Evolutionary conservation across 2,329 filamentous ascomycete genomes (phyloP).

Genomic region (Pestalotiopsis sp.): DNA sequence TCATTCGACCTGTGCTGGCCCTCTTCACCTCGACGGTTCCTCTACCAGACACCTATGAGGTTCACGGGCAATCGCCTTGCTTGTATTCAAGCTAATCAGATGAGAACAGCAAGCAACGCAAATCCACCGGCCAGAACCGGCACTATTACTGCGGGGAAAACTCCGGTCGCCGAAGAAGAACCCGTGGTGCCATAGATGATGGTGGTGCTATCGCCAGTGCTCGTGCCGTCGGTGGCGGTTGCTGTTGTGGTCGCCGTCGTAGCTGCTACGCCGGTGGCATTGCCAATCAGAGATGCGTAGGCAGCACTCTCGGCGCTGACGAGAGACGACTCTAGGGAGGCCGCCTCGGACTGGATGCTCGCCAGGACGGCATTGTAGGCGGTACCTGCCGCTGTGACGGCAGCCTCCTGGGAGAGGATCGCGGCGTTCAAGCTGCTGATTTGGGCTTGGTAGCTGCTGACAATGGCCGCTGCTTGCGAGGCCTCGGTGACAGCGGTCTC

Average conservation of each 20-base stretch:
- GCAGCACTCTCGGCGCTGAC: constrained; percentile 1
- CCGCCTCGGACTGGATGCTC: constrained; percentile 6
- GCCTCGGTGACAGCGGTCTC: neutral
- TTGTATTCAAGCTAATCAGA: neutral
- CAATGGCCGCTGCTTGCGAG: neutral
- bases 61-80: no score
- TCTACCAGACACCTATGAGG: neutral
- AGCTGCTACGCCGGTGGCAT: neutral
- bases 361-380: neutral
- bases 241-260: neutral
- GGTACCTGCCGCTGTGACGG: neutral
- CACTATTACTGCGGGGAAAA: neutral
- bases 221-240: neutral
- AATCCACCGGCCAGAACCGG: neutral
- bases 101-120: neutral
- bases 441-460: neutral
- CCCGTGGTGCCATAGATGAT: neutral
- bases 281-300: neutral
- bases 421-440: constrained; percentile 4
- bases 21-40: no score
- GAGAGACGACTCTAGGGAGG: neutral
- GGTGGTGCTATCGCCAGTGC: neutral
- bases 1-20: no score
- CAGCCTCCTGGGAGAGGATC: neutral
- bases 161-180: neutral